Conservation (phyloP, 495 filamentous ascomycete genomes). For the Xylaria palmicola region DNA sequence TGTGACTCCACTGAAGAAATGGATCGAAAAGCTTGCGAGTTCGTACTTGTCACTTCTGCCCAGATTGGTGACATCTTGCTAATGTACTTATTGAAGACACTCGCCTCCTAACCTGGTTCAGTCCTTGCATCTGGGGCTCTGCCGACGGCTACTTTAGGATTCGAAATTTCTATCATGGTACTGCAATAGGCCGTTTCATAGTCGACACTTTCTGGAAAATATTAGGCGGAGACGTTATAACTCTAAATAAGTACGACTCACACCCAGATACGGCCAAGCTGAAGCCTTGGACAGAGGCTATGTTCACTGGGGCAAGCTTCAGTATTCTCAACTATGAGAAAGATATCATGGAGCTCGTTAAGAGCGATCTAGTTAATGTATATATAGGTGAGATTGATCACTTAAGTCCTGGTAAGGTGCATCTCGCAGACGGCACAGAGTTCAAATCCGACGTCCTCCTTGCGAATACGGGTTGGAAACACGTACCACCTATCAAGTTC, state of each 20-base stretch:
- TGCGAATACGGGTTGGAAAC: conserved; percentile 68
- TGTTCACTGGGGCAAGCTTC: conserved; percentile 59
- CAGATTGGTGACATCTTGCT: not conserved
- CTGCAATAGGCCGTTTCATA: conserved; percentile 61
- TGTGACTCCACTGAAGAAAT: conserved; percentile 37
- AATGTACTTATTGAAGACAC: conserved; percentile 20
- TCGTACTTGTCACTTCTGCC: not conserved
- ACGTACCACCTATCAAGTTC: conserved; percentile 62
- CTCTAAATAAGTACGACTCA: conserved; percentile 52
- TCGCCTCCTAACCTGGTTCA: conserved; percentile 34
- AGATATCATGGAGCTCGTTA: conserved; percentile 60
- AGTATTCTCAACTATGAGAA: conserved; percentile 68
- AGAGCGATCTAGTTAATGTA: conserved; percentile 55
- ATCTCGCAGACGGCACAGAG: conserved; percentile 54
- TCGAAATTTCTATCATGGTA: conserved; percentile 59
- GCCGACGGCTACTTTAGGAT: conserved; percentile 35
- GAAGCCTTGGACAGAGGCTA: conserved; percentile 57
- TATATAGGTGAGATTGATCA: conserved; percentile 61
- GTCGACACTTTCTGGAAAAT: conserved; percentile 65
- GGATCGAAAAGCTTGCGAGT: conserved; percentile 61
- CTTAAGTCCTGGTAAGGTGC: conserved; percentile 51
- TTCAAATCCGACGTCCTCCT: conserved; percentile 64
- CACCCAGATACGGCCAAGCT: conserved; percentile 60
- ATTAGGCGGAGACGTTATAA: conserved; percentile 54
- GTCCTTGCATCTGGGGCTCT: conserved; percentile 38